phyloP scores from a whole-genome alignment of 768 basidiomycete genomes.

The Clitopilus hobsonii region DNA sequence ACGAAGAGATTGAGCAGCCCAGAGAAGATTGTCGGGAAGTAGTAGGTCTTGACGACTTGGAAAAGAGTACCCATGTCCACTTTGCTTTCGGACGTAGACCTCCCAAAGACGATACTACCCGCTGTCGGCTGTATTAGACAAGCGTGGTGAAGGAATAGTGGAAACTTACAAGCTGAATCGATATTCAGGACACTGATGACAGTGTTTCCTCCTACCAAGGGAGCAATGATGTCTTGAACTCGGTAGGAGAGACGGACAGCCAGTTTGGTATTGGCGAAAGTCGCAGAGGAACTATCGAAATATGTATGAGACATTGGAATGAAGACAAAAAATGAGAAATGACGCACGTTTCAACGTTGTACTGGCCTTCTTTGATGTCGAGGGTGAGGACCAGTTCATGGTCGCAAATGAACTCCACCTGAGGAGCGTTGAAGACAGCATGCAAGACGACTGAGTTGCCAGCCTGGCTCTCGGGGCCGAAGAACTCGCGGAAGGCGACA shows the following conservation, averaged over 20 bases:
- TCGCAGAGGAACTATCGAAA: background rate
- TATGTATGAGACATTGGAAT: background rate
- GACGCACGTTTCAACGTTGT: background rate
- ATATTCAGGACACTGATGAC: background rate
- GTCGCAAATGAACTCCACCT: background rate
- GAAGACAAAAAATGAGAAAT: too few relatives aligned
- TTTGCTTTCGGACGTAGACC: background rate
- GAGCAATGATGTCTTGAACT: background rate
- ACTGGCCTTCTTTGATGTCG: background rate
- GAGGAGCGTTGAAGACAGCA: background rate
- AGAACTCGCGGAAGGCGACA: background rate
- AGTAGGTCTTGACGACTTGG: background rate
- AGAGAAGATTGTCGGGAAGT: background rate
- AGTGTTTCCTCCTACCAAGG: background rate
- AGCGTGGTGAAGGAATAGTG: background rate
- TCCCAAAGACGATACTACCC: background rate
- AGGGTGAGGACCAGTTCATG: background rate
- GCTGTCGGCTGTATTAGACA: background rate
- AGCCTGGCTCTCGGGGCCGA: background rate
- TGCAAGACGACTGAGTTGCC: background rate
- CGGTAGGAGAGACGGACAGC: background rate
- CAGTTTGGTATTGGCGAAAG: background rate
- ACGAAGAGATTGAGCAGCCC: background rate
- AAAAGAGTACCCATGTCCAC: background rate
- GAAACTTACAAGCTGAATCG: background rate